Conservation (phyloP, 2,329 filamentous ascomycete species). For the Diaporthe sp. region DNA sequence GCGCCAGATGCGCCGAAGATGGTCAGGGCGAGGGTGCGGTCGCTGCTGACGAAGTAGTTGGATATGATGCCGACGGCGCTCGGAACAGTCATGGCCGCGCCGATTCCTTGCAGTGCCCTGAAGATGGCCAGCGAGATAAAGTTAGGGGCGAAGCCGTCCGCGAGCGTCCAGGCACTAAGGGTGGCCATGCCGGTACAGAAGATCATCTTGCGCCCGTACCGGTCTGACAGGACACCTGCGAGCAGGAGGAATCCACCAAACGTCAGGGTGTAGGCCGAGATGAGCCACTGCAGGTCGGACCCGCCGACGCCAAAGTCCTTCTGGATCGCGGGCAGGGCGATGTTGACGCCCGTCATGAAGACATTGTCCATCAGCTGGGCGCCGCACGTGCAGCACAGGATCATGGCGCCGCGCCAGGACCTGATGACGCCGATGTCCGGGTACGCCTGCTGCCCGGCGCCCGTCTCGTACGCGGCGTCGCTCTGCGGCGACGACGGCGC, state of each 20-base stretch:
- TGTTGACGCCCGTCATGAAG: constrained; percentile 59
- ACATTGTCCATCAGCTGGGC: constrained; percentile 60
- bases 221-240: constrained; percentile 53
- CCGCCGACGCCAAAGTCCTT: constrained; percentile 44
- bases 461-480: constrained; percentile 31
- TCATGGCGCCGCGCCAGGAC: constrained; percentile 55
- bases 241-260: constrained; percentile 55
- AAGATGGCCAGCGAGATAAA: constrained; percentile 59
- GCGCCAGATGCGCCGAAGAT: constrained; percentile 56
- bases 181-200: constrained; percentile 54
- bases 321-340: constrained; percentile 57
- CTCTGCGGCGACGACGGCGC: constrained; percentile 16
- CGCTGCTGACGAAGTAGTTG: constrained; percentile 55
- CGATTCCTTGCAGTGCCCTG: constrained; percentile 62
- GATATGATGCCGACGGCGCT: constrained; percentile 60
- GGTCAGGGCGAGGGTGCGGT: constrained; percentile 55
- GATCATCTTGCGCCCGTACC: constrained; percentile 55
- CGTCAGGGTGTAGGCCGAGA: constrained; percentile 56
- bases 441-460: constrained; percentile 31
- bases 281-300: constrained; percentile 57
- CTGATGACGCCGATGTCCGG: constrained; percentile 41
- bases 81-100: constrained; percentile 61
- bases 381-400: constrained; percentile 57
- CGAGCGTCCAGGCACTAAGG: constrained; percentile 53
- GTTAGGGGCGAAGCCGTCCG: constrained; percentile 54